These are phyloP conservation scores for Pugionium dolabratum DNA, from an alignment of 345 rosid genomes.

Conservation along the genomic window DNA sequence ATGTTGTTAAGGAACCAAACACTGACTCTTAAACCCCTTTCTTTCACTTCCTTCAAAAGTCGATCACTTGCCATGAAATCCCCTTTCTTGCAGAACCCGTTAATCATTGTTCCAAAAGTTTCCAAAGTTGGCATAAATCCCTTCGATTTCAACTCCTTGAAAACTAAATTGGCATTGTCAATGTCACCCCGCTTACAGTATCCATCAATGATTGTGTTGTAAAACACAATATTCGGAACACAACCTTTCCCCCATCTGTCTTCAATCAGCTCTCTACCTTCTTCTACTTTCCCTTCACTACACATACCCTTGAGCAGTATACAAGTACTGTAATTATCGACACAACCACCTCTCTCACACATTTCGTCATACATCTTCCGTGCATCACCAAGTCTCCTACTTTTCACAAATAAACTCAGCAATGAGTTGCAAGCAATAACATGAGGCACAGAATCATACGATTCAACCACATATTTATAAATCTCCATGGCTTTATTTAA, in stretches of 20 bases:
- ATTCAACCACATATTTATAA: constrained; percentile 42
- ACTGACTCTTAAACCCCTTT: constrained; percentile 53
- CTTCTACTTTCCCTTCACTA: constrained; percentile 66
- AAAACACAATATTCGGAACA: constrained; percentile 74
- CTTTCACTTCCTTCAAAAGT: constrained; percentile 68
- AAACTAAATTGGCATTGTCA: constrained; percentile 51
- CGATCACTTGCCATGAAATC: constrained; percentile 53
- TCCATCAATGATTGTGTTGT: constrained; percentile 74
- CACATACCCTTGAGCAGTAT: constrained; percentile 71
- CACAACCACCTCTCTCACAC: constrained; percentile 50
- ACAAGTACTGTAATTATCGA: constrained; percentile 71
- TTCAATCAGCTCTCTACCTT: constrained; percentile 64
- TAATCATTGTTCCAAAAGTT: constrained; percentile 67
- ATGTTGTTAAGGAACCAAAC: constrained; percentile 56
- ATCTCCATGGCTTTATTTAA: constrained; percentile 57
- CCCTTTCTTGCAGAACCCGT: constrained; percentile 63
- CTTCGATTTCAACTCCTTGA: constrained; percentile 59
- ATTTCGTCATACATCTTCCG: constrained; percentile 63
- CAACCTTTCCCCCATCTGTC: constrained; percentile 76
- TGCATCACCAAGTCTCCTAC: constrained; percentile 48
- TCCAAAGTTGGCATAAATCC: constrained; percentile 68
- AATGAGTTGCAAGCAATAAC: constrained; percentile 68
- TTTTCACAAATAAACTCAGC: constrained; percentile 50
- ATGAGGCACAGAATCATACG: constrained; percentile 49
- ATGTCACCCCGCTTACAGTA: constrained; percentile 54